Evolutionary conservation across 805 yeast species (phyloP).

Genomic region (Candida pini): DNA sequence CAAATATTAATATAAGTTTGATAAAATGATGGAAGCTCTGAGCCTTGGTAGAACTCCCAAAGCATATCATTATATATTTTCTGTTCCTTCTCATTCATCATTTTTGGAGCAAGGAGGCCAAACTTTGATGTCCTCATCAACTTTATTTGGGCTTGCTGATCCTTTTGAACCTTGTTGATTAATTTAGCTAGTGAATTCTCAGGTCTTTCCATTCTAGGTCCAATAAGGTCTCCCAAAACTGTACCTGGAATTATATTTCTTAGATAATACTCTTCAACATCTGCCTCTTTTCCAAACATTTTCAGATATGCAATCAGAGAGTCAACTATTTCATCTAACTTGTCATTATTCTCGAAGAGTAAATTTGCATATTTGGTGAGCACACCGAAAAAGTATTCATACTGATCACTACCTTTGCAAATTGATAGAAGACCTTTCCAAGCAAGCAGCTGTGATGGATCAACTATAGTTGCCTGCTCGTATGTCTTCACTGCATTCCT

Average conservation of each 20-base stretch:
- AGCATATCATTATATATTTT: constrained; percentile 32
- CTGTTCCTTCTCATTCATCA: constrained; percentile 35
- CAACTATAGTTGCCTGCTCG: constrained; percentile 42
- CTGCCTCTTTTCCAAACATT: constrained; percentile 14
- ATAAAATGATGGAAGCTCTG: constrained; percentile 51
- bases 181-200: constrained; percentile 39
- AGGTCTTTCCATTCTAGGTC: constrained; percentile 41
- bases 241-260: constrained; percentile 51
- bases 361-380: constrained; percentile 39
- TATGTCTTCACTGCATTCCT: constrained; percentile 40
- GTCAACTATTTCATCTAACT: constrained; percentile 42
- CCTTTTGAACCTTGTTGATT: constrained; percentile 36
- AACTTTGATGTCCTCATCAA: constrained; percentile 38
- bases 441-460: constrained; percentile 51
- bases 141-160: constrained; percentile 27
- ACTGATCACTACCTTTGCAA: constrained; percentile 32
- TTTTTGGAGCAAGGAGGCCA: constrained; percentile 43
- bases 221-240: constrained; percentile 46
- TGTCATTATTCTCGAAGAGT: constrained; percentile 36
- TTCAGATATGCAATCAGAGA: constrained; percentile 43
- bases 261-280: constrained; percentile 42
- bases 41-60: constrained; percentile 44
- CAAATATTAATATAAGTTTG: constrained; percentile 50
- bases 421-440: constrained; percentile 76
- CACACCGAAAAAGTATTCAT: constrained; percentile 40